These are phyloP conservation scores for Comarum palustre DNA, from an alignment of 306 rosid species.

Conservation along the genomic window DNA sequence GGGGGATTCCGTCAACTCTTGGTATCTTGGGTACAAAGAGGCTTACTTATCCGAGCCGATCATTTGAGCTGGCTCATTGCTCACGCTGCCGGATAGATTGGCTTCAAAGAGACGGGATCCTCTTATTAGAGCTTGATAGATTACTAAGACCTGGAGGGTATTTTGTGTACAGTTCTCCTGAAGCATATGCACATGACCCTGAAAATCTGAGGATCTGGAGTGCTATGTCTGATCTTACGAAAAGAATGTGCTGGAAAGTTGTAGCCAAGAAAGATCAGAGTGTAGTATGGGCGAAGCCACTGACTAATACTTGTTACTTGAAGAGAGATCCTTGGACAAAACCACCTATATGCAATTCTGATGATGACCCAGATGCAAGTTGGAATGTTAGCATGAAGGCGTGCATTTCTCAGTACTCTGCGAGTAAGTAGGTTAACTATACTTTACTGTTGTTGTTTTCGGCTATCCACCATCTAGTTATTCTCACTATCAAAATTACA, in stretches of 20 bases:
- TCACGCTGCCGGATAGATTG: slow-evolving; percentile 67
- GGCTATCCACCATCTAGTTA: neutral
- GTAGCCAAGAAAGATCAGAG: slow-evolving; percentile 52
- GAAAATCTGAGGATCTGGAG: slow-evolving; percentile 52
- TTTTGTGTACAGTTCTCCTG: slow-evolving; percentile 63
- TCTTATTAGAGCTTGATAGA: slow-evolving; percentile 57
- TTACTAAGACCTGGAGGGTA: slow-evolving; percentile 59
- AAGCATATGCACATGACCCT: slow-evolving; percentile 54
- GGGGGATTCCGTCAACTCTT: slow-evolving; percentile 66
- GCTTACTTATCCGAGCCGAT: slow-evolving; percentile 61
- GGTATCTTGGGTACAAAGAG: slow-evolving; percentile 66
- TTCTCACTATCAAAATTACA: slow-evolving; percentile 13
- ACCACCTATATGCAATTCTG: slow-evolving; percentile 40
- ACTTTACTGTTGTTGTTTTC: neutral
- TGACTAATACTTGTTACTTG: slow-evolving; percentile 48
- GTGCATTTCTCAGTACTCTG: slow-evolving; percentile 48
- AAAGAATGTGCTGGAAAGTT: slow-evolving; percentile 60
- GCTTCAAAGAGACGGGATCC: slow-evolving; percentile 60
- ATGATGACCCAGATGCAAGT: slow-evolving; percentile 44
- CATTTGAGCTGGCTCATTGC: slow-evolving; percentile 62
- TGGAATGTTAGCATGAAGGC: slow-evolving; percentile 61
- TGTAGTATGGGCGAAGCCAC: slow-evolving; percentile 58
- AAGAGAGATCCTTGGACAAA: slow-evolving; percentile 44
- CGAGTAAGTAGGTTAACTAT: slow-evolving; percentile 37
- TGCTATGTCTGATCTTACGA: slow-evolving; percentile 43